Percentiles rank a stretch among this genome's conserved stretches.
phyloP scores from a whole-genome alignment of 2,329 filamentous ascomycete species.

The Pseudopithomyces maydicus region DNA sequence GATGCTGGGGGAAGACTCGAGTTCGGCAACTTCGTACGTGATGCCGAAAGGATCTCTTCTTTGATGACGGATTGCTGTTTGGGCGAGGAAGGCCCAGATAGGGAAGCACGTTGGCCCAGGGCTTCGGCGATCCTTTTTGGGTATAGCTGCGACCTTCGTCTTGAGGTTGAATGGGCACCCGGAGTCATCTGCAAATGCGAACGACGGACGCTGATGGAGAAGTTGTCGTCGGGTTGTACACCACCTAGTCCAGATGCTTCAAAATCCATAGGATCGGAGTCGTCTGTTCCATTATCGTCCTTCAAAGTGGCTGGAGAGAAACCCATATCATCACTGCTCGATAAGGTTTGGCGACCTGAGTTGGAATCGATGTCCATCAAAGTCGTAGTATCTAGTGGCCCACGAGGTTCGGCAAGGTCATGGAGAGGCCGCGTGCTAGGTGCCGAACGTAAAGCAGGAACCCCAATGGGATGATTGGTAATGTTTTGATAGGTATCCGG shows the following conservation, averaged over 20 bases:
- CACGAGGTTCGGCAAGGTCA: slow-evolving; percentile 36
- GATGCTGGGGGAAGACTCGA: slow-evolving; percentile 52
- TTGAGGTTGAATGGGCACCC: neutral
- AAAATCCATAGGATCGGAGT: slow-evolving; percentile 43
- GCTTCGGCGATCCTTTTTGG: slow-evolving; percentile 41
- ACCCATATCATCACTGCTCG: slow-evolving; percentile 36
- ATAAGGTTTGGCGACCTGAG: slow-evolving; percentile 37
- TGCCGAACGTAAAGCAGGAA: neutral
- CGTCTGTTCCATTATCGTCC: slow-evolving; percentile 28
- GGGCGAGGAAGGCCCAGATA: slow-evolving; percentile 10
- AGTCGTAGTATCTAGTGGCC: slow-evolving; percentile 24
- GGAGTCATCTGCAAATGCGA: slow-evolving; percentile 23
- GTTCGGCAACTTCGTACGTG: slow-evolving; percentile 65
- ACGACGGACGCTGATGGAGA: slow-evolving; percentile 57
- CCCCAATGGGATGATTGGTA: slow-evolving; percentile 41
- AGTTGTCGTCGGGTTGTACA: slow-evolving; percentile 62
- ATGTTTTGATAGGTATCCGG: slow-evolving; percentile 36
- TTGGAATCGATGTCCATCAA: slow-evolving; percentile 26
- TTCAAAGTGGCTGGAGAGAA: slow-evolving; percentile 44
- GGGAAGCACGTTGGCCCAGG: slow-evolving; percentile 24
- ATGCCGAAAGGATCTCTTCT: slow-evolving; percentile 68
- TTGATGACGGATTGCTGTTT: slow-evolving; percentile 53
- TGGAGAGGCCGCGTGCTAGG: neutral
- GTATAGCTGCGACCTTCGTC: slow-evolving; percentile 23
- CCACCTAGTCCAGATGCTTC: slow-evolving; percentile 63